A percentile compares a stretch with the other conserved stretches of the same genome.
These are phyloP conservation scores for Clonostachys rhizophaga DNA, from an alignment of 2,329 filamentous ascomycete species.

Conservation along the genomic window DNA sequence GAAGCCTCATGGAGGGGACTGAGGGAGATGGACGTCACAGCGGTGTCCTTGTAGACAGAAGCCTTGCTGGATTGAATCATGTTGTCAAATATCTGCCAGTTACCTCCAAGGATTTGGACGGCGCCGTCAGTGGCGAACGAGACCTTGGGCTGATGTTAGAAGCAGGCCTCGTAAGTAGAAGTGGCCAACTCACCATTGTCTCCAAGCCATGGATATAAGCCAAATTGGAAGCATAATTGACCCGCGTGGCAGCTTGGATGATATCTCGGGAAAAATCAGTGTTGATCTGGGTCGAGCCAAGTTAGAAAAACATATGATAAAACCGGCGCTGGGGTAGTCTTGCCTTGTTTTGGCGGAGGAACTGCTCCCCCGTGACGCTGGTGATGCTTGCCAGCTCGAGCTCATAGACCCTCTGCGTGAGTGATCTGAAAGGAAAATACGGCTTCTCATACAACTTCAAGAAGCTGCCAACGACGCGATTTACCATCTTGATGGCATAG, in stretches of 20 bases:
- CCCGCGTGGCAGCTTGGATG: slow-evolving; percentile 83
- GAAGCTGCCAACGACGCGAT: slow-evolving; percentile 67
- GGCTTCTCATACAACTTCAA: slow-evolving; percentile 75
- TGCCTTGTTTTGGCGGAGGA: slow-evolving; percentile 60
- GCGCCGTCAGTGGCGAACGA: slow-evolving; percentile 88
- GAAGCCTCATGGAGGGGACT: slow-evolving; percentile 30
- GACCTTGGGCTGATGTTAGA: slow-evolving; percentile 36
- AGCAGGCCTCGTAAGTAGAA: not conserved
- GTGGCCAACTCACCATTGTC: slow-evolving; percentile 57
- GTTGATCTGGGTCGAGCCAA: slow-evolving; percentile 40
- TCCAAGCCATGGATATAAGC: slow-evolving; percentile 83
- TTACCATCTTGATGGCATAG: slow-evolving; percentile 67
- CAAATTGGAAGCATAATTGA: slow-evolving; percentile 92
- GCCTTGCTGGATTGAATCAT: slow-evolving; percentile 68
- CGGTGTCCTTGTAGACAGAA: slow-evolving; percentile 58
- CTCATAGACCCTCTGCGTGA: slow-evolving; percentile 64
- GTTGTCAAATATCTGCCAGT: slow-evolving; percentile 88
- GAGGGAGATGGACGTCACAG: slow-evolving; percentile 56
- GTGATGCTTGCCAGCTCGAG: slow-evolving; percentile 65
- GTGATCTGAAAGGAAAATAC: slow-evolving; percentile 76
- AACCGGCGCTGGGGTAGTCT: slow-evolving; percentile 2
- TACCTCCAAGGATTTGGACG: slow-evolving; percentile 74
- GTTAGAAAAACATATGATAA: not conserved
- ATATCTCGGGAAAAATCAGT: slow-evolving; percentile 71
- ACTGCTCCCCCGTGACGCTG: slow-evolving; percentile 67